These are phyloP conservation scores for Acacia concinna DNA, from an alignment of 331 rosid species.

Conservation along the genomic window DNA sequence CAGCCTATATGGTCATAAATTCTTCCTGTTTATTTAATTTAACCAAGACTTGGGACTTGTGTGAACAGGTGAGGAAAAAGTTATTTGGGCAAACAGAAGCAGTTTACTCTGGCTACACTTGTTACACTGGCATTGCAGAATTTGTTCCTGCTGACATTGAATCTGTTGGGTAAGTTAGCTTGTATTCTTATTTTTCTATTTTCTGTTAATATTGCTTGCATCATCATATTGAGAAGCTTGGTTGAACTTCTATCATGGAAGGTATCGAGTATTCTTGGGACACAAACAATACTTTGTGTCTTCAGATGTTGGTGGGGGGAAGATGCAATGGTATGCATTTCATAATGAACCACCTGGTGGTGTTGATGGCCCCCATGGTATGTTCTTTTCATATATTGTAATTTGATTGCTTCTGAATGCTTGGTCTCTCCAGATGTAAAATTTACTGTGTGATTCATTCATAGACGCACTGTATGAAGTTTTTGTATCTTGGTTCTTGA, in stretches of 20 bases:
- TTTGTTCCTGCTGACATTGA: conserved; percentile 92
- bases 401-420: background rate
- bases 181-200: background rate
- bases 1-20: background rate
- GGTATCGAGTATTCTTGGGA: conserved; percentile 98
- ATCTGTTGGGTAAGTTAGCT: conserved; percentile 73
- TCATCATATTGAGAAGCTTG: conserved; percentile 33
- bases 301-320: conserved; percentile 94
- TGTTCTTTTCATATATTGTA: conserved; percentile 16
- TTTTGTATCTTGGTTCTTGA: conserved; percentile 10
- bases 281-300: conserved; percentile 98
- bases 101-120: conserved; percentile 85
- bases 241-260: conserved; percentile 44
- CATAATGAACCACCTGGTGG: conserved; percentile 85
- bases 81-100: conserved; percentile 75
- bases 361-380: conserved; percentile 66
- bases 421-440: background rate
- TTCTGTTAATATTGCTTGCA: background rate
- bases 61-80: conserved; percentile 70
- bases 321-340: conserved; percentile 99
- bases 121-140: conserved; percentile 95
- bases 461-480: conserved; percentile 8
- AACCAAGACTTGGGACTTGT: conserved; percentile 21
- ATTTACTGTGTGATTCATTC: background rate
- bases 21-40: conserved; percentile 1